Conservation (phyloP, 2,329 filamentous ascomycete genomes). For the Mycosphaerella sp. region DNA sequence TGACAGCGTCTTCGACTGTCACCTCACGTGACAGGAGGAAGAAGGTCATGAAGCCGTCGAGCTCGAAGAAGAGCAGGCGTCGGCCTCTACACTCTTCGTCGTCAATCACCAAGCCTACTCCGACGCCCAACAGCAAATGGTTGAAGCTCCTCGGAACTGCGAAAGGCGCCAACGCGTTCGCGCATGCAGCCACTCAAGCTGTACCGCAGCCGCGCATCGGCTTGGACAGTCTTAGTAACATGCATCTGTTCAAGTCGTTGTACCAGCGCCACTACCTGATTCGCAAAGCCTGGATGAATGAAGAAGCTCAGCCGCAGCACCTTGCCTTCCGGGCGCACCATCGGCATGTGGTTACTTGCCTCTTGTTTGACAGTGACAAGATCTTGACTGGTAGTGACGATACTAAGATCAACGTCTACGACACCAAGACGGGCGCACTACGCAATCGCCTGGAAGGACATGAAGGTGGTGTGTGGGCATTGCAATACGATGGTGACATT, state of each 20-base stretch:
- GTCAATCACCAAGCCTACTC: slow-evolving; percentile 40
- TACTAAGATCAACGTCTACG: slow-evolving; percentile 95
- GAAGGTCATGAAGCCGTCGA: slow-evolving; percentile 23
- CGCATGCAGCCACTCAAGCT: slow-evolving; percentile 73
- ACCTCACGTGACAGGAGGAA: slow-evolving; percentile 22
- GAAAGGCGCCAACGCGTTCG: slow-evolving; percentile 80
- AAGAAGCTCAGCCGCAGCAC: slow-evolving; percentile 75
- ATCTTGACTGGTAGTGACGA: slow-evolving; percentile 97
- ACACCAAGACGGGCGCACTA: slow-evolving; percentile 86
- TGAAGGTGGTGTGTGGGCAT: slow-evolving; percentile 93
- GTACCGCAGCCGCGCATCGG: slow-evolving; percentile 78
- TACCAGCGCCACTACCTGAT: slow-evolving; percentile 92
- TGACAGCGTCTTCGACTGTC: slow-evolving; percentile 27
- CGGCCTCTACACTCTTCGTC: slow-evolving; percentile 22
- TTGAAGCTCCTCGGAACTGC: slow-evolving; percentile 48
- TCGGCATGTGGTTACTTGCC: slow-evolving; percentile 90
- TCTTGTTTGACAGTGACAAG: slow-evolving; percentile 97
- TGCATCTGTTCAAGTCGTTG: slow-evolving; percentile 93
- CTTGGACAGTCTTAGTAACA: slow-evolving; percentile 66
- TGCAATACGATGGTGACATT: slow-evolving; percentile 93
- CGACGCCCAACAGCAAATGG: slow-evolving; percentile 35
- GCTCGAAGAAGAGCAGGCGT: slow-evolving; percentile 49
- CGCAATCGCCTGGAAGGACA: slow-evolving; percentile 82
- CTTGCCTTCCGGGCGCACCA: slow-evolving; percentile 96
- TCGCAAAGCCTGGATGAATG: slow-evolving; percentile 81